Percentiles rank a stretch among this genome's conserved stretches.
phyloP scores from a whole-genome alignment of 176 grass and related monocot species.

The Elymus sibiricus region DNA sequence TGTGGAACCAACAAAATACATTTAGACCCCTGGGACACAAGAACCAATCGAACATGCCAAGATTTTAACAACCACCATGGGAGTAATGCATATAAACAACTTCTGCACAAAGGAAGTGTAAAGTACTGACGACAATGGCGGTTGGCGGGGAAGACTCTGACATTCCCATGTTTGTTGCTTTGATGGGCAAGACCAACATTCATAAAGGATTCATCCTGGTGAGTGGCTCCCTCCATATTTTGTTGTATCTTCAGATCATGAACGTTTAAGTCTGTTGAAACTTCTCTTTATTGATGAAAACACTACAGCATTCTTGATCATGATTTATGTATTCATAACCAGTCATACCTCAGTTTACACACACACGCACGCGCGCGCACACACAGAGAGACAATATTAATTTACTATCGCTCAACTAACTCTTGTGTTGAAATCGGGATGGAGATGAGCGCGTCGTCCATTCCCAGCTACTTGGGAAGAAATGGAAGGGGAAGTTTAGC shows the following conservation, averaged over 20 bases:
- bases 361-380: too few relatives aligned
- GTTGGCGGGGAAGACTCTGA: too few relatives aligned
- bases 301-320: background rate
- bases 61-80: background rate
- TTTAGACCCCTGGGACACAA: background rate
- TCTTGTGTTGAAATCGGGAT: background rate
- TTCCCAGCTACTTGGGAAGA: background rate
- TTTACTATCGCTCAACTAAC: too few relatives aligned
- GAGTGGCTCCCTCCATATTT: background rate
- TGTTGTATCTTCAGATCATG: background rate
- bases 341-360: background rate
- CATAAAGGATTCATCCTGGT: background rate
- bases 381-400: too few relatives aligned
- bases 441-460: background rate
- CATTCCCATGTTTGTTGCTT: background rate
- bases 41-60: background rate
- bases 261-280: background rate
- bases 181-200: background rate
- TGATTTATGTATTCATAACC: background rate
- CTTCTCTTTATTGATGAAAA: background rate
- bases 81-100: background rate
- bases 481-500: background rate
- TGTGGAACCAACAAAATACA: background rate
- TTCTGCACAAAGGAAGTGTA: background rate
- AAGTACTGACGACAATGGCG: conserved; percentile 52